phyloP scores from a whole-genome alignment of 805 yeast species.

The Wickerhamomyces chaumierensis region DNA sequence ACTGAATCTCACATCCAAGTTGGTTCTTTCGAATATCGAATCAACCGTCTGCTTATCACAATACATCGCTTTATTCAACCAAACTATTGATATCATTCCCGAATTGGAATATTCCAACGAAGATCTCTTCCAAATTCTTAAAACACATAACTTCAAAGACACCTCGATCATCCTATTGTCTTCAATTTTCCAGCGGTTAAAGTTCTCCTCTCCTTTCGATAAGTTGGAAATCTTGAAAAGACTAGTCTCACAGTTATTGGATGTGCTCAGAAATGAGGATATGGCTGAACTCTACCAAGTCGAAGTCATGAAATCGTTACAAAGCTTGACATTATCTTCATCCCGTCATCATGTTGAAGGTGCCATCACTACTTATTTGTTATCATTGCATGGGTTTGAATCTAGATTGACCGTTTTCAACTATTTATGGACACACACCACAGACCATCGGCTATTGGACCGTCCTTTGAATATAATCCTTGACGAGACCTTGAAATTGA shows the following conservation, averaged over 20 bases:
- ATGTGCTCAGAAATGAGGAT: slow-evolving; percentile 4
- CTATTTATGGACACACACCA: slow-evolving; percentile 67
- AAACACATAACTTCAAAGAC: slow-evolving; percentile 5
- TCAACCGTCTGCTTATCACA: slow-evolving; percentile 12
- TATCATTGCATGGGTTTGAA: slow-evolving; percentile 25
- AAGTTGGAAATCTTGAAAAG: slow-evolving; percentile 10
- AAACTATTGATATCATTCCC: slow-evolving; percentile 36
- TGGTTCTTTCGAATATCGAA: slow-evolving; percentile 16
- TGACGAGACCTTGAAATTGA: slow-evolving; percentile 43
- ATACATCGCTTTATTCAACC: slow-evolving; percentile 24
- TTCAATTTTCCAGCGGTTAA: slow-evolving; percentile 19
- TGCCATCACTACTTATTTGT: slow-evolving; percentile 46
- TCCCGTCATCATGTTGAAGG: slow-evolving; percentile 59
- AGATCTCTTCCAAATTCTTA: slow-evolving; percentile 20
- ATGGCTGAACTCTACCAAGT: slow-evolving; percentile 44
- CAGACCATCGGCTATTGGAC: slow-evolving; percentile 34
- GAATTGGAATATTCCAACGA: slow-evolving; percentile 24
- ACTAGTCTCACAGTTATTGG: slow-evolving; percentile 13
- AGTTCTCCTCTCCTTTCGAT: slow-evolving; percentile 17
- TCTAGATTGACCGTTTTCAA: slow-evolving; percentile 44
- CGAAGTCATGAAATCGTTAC: slow-evolving; percentile 56
- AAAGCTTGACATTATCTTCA: slow-evolving; percentile 44
- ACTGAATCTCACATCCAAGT: slow-evolving; percentile 20
- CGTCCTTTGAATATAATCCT: slow-evolving; percentile 58
- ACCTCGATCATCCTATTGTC: slow-evolving; percentile 19